phyloP scores from a whole-genome alignment of 2,329 filamentous ascomycete genomes.

The Stachybotrys echinatus region DNA sequence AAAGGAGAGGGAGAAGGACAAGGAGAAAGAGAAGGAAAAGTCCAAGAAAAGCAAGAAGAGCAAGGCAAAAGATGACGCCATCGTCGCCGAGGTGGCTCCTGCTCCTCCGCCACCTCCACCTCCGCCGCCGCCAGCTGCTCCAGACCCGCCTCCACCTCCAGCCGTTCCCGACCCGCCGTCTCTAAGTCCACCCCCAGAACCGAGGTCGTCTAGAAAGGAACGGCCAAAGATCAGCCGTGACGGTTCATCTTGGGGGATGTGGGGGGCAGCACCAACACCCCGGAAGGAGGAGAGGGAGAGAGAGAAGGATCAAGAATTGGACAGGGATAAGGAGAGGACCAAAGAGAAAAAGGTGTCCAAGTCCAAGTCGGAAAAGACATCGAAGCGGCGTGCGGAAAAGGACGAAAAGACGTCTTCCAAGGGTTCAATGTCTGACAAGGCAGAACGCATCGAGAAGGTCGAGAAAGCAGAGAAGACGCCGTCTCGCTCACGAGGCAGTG shows the following conservation, averaged over 20 bases:
- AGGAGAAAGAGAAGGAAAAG: conserved; percentile 8
- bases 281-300: conserved; percentile 21
- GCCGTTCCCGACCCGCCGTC: conserved; percentile 40
- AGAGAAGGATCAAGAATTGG: neutral
- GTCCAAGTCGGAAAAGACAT: conserved; percentile 59
- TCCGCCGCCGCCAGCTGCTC: conserved; percentile 34
- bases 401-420: conserved; percentile 61
- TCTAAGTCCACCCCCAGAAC: conserved; percentile 46
- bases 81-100: conserved; percentile 12
- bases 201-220: conserved; percentile 65
- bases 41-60: conserved; percentile 36
- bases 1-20: conserved; percentile 7
- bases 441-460: conserved; percentile 39
- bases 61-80: conserved; percentile 33
- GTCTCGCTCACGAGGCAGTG: conserved; percentile 50
- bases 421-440: conserved; percentile 70
- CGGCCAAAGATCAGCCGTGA: conserved; percentile 72
- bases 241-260: conserved; percentile 68
- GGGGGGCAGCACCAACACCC: conserved; percentile 51
- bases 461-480: conserved; percentile 34
- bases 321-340: conserved; percentile 31
- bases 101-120: conserved; percentile 6
- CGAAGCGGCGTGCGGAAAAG: conserved; percentile 51
- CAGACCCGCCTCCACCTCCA: conserved; percentile 42
- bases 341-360: conserved; percentile 46